A percentile compares a stretch with the other conserved stretches of the same genome.
Evolutionary conservation across 495 filamentous ascomycete species (phyloP).

Genomic region (Lasiosphaeriaceae sp.): DNA sequence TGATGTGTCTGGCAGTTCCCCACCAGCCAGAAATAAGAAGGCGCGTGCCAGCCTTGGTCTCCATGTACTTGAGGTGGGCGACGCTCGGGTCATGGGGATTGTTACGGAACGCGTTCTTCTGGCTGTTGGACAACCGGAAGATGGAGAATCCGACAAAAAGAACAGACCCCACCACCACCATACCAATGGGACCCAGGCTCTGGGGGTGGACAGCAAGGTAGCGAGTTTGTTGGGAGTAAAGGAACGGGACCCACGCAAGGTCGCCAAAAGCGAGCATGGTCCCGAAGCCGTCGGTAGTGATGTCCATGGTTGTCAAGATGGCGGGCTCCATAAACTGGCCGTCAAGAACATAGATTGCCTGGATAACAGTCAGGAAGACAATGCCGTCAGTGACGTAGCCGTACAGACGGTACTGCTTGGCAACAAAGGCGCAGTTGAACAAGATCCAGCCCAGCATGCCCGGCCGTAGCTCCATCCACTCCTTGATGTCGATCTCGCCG

Average conservation of each 20-base stretch:
- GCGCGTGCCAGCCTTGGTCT: slow-evolving; percentile 77
- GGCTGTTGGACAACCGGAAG: slow-evolving; percentile 86
- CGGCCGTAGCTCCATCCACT: slow-evolving; percentile 84
- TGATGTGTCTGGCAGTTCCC: slow-evolving; percentile 89
- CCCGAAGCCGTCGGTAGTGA: slow-evolving; percentile 92
- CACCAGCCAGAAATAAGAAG: slow-evolving; percentile 91
- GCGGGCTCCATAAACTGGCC: slow-evolving; percentile 85
- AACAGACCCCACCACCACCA: slow-evolving; percentile 58
- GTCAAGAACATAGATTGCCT: slow-evolving; percentile 83
- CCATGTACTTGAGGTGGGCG: slow-evolving; percentile 77
- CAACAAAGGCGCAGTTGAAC: slow-evolving; percentile 78
- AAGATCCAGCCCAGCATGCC: slow-evolving; percentile 89
- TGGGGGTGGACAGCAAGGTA: slow-evolving; percentile 84
- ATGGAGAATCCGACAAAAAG: slow-evolving; percentile 73
- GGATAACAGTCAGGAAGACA: slow-evolving; percentile 71
- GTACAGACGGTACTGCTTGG: slow-evolving; percentile 79
- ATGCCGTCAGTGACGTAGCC: slow-evolving; percentile 87
- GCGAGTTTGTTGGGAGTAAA: slow-evolving; percentile 80
- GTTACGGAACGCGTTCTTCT: slow-evolving; percentile 92
- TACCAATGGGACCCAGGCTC: slow-evolving; percentile 62
- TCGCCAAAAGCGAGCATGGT: slow-evolving; percentile 97
- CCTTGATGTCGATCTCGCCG: slow-evolving; percentile 85
- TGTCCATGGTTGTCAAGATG: slow-evolving; percentile 93
- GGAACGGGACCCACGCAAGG: slow-evolving; percentile 88
- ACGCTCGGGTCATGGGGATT: slow-evolving; percentile 80